Evolutionary conservation across 2,329 filamentous ascomycete genomes (phyloP), one percentile per base, ranked within the genome.

Genomic region (Penicillium frequentans): DNA sequence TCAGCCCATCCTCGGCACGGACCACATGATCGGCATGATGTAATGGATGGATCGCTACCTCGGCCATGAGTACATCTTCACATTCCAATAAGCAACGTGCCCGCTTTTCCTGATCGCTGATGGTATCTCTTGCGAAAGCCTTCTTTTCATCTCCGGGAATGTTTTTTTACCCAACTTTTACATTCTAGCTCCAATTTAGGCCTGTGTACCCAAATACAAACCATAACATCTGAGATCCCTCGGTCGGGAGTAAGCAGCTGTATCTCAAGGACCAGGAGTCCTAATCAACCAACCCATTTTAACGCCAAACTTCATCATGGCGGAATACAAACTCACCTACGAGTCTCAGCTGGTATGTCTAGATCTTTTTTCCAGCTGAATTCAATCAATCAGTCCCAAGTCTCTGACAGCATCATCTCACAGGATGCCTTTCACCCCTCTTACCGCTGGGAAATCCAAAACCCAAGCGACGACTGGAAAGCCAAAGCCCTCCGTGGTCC

Each of bases 251-350:
- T 37, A 50, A 39, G 31, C 48, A 50, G 14, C 39, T 42, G 23
- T 23, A 42, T 9, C n/a, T 13, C 39, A 42, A 42, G 39, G 19
- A 21, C 19, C 3, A 42, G 39, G 39, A 42, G 19, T 42, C 19
- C 19, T 42, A 3, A 42, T 11, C 35, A 23, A 19, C 39, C 19
- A 11, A 14, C 4, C 9, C 8, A 21, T n/a, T 11, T 23, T 5
- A 9, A 42, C n/a, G 4, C 19, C 19, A 14, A 35, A 24, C 10
- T 5, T 31, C 50, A 55, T 33, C 77, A 75, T 93, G 93, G 45
- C 85, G 80, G 33, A 86, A 84, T 54, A 89, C 72, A 65, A 92
- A 91, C 70, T 91, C 85, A 64, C 82, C 86, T 62, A 93, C 82
- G 49, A 68, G 55, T 67, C 67, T 3, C 60, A 69, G 42, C 56